Evolutionary conservation across 768 basidiomycete species (phyloP), one percentile per base, ranked within the genome.

Genomic region (Psilocybe cubensis): DNA sequence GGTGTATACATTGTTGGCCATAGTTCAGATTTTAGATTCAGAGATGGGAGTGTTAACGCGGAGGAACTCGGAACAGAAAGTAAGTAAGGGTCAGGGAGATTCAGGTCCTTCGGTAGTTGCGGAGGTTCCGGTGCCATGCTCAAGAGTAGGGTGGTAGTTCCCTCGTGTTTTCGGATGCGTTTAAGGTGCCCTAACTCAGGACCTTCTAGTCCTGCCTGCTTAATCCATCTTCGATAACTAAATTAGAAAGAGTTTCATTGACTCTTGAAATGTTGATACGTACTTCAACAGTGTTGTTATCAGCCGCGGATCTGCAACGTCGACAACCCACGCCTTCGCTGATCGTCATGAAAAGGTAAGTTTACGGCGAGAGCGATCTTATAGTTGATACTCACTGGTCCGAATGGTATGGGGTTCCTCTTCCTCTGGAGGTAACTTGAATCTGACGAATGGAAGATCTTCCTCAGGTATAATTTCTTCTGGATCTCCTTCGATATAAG

Each of bases 1-100:
- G 91, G 91, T 3, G 86, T 78, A 63, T 84, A 93, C 12, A 86
- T 73, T 10, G 91, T 91, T 7, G 96, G 96, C 96, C 96, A 98
- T n/a, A 92, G 72, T 1, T 80, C 70, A 35, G 82, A 80, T 72
- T 96, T 95, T 29, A 85, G 68, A 41, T 72, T 68, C 20, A 93
- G 76, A 6, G 94, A 89, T 12, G 78, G 76, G 0, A 75, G 75
- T 0, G 92, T 93, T 3, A 88, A 74, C 0, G 94, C 93, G 10
- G 86, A 79, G 12, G 80, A 77, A 27, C 75, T 70, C 1, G 96
- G 94, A 1, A 95, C 91, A 1, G 74, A 63, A 10, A 85, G 62
- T 12, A 74, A 70, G 69, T 88, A 89, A 1, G 89, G 89, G 28
- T 67, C 57, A 0, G 78, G 67, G 2, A 88, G 71, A n/a, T 69